Evolutionary conservation across 345 rosid genomes (phyloP), one percentile per base, ranked within the genome.

Genomic region (Arabis alpina): DNA sequence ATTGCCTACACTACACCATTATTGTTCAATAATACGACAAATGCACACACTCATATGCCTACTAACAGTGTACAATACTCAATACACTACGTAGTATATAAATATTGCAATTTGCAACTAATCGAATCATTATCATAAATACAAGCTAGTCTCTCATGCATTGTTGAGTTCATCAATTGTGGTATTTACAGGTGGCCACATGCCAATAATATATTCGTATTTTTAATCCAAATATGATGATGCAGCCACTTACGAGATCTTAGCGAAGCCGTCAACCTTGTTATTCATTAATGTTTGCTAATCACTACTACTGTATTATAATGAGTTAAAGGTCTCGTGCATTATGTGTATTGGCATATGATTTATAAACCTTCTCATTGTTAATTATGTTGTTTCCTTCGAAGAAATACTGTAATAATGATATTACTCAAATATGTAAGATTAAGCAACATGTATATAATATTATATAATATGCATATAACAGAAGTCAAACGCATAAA

Each of bases 161-260:
- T 61, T 42, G 39, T 45, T 45, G 58, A 44, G 55, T 37, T 55
- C 43, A 55, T 45, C 71, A 55, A 72, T 14, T 63, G 25, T 64
- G 4, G 16, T 28, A 39, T 10, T 47, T 64, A 55, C 58, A 72
- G 36, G 58, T 64, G 76, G 64, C 64, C 76, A 72, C 70, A 72
- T 72, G 76, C 57, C 54, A 55, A 55, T 37, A 32, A 27, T 64
- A 27, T 64, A 55, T 28, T 64, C 64, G 4, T 58, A 64, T 72
- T 64, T 48, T 54, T 8, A 55, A 45, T 72, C 70, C 14, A 72
- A 44, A 13, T 10, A 53, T 43, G 10, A 48, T 54, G 57, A 72
- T 63, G 58, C 3, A 36, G 14, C 48, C 57, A 48, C 30, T 69
- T 57, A 48, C 40, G 40, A 48, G 40, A 57, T 69, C 73, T 70